These are phyloP conservation scores for Cutaneotrichosporon sp. DNA, from an alignment of 1,284 basidiomycete genomes.

Conservation along the genomic window DNA sequence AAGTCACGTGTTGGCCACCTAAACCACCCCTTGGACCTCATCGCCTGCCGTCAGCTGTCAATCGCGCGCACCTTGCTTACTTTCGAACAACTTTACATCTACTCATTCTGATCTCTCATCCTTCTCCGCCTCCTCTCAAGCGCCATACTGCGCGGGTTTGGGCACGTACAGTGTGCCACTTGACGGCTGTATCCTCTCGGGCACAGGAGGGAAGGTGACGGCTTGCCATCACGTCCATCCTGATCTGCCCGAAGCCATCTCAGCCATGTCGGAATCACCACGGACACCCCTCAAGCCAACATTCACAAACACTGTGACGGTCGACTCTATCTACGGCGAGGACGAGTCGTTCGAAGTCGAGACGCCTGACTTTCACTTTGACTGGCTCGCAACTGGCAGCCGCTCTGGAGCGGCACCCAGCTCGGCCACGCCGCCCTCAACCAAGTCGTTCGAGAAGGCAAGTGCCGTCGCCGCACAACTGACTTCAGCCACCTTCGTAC, in stretches of 20 bases:
- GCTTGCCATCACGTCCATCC: neutral
- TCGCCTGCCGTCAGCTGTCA: neutral
- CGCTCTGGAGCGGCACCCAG: neutral
- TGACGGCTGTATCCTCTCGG: neutral
- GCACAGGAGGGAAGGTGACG: neutral
- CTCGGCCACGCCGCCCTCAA: neutral
- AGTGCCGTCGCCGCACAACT: neutral
- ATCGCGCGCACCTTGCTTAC: neutral
- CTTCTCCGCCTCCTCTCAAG: neutral
- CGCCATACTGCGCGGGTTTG: neutral
- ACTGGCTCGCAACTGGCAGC: conserved; percentile 26
- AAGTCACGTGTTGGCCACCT: conserved; percentile 2
- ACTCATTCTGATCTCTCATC: neutral
- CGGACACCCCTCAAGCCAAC: conserved; percentile 2
- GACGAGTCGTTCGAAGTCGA: conserved; percentile 37
- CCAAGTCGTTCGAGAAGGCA: conserved; percentile 1
- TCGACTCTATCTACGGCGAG: conserved; percentile 10
- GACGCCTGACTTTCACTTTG: conserved; percentile 45
- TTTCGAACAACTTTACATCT: neutral
- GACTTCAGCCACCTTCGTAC: neutral
- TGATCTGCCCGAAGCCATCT: neutral
- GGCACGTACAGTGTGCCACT: neutral
- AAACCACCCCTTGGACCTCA: neutral
- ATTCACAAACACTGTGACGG: too few species aligned
- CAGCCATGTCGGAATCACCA: conserved; percentile 1